These are phyloP conservation scores for Boletus rubroflammeus DNA, from an alignment of 768 basidiomycete species.

Conservation along the genomic window DNA sequence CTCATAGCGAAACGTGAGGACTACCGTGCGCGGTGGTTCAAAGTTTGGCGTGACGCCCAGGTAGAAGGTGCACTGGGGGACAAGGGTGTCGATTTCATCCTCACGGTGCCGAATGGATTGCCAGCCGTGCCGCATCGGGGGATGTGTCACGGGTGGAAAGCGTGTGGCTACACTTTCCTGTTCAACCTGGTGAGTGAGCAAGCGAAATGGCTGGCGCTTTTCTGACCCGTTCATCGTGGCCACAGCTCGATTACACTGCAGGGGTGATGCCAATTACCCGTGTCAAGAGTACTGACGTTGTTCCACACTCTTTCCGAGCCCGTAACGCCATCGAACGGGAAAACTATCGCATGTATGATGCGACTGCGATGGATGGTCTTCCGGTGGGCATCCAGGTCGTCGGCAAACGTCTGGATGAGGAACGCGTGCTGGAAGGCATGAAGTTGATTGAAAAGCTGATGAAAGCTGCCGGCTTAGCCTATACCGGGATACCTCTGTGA, in stretches of 20 bases:
- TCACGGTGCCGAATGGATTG: constrained; percentile 59
- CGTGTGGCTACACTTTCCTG: constrained; percentile 60
- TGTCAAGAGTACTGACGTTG: constrained; percentile 36
- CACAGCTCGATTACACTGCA: constrained; percentile 42
- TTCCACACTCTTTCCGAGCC: constrained; percentile 21
- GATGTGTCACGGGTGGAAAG: constrained; percentile 52
- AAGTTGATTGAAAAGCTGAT: constrained; percentile 35
- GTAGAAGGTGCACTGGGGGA: constrained; percentile 27
- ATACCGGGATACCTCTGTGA: constrained; percentile 25
- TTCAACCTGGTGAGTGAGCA: constrained; percentile 53
- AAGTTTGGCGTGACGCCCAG: constrained; percentile 28
- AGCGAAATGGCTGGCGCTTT: background rate
- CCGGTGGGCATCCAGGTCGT: constrained; percentile 44
- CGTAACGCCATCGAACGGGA: constrained; percentile 39
- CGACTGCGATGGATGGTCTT: constrained; percentile 41
- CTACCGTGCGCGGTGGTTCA: constrained; percentile 41
- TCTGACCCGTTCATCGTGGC: background rate
- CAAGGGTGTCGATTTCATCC: constrained; percentile 56
- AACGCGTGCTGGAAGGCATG: constrained; percentile 46
- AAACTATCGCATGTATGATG: constrained; percentile 41
- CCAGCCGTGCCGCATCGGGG: constrained; percentile 56
- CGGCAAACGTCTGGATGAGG: constrained; percentile 44
- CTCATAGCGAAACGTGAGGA: constrained; percentile 44
- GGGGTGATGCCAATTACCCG: constrained; percentile 44
- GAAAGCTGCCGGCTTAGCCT: constrained; percentile 21